Evolutionary conservation across 1,284 basidiomycete genomes (phyloP).

Genomic region (Naganishia sp.): DNA sequence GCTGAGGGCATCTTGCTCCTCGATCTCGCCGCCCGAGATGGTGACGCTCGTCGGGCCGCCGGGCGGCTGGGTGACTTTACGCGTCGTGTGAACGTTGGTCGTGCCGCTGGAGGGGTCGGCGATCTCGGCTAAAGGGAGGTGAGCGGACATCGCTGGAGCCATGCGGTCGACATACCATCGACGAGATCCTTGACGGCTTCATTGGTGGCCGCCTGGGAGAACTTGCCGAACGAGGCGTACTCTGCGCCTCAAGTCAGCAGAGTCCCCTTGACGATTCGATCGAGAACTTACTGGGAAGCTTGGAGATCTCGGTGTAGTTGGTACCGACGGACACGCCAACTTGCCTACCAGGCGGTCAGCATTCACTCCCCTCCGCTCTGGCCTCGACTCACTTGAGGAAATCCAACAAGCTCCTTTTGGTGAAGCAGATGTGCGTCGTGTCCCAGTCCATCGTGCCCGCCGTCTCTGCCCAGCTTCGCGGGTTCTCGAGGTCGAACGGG

Average conservation of each 20-base stretch:
- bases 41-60: slow-evolving; percentile 48
- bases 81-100: slow-evolving; percentile 45
- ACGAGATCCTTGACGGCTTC: slow-evolving; percentile 53
- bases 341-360: slow-evolving; percentile 11
- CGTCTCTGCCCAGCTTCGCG: slow-evolving; percentile 46
- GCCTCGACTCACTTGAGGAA: slow-evolving; percentile 49
- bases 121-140: slow-evolving; percentile 48
- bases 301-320: slow-evolving; percentile 52
- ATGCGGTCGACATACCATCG: slow-evolving; percentile 42
- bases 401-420: slow-evolving; percentile 53
- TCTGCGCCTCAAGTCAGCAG: slow-evolving; percentile 37
- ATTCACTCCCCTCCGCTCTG: background rate
- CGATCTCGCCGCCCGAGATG: slow-evolving; percentile 50
- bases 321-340: slow-evolving; percentile 48
- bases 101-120: slow-evolving; percentile 46
- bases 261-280: slow-evolving; percentile 5
- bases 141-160: background rate
- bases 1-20: slow-evolving; percentile 50
- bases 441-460: slow-evolving; percentile 54
- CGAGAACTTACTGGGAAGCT: slow-evolving; percentile 38
- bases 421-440: slow-evolving; percentile 44
- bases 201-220: slow-evolving; percentile 51
- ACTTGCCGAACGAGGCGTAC: slow-evolving; percentile 54
- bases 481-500: slow-evolving; percentile 52
- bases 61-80: slow-evolving; percentile 51